Evolutionary conservation across 495 filamentous ascomycete genomes (phyloP), one percentile per base, ranked within the genome.

Genomic region (Oleoguttula mirabilis): DNA sequence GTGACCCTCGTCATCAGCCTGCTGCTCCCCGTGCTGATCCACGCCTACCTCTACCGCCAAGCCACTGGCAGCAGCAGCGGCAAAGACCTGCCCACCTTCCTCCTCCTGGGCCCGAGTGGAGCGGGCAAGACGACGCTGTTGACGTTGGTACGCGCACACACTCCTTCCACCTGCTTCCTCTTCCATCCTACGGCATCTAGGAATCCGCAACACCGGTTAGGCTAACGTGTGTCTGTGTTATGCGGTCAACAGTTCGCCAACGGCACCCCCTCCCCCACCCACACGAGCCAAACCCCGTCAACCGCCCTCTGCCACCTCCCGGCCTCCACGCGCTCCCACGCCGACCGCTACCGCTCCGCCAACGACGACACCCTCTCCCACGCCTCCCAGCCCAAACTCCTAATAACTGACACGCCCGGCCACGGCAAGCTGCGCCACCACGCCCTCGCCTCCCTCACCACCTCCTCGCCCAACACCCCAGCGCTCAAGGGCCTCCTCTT

Each of bases 41-140:
- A 96, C 66, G 54, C 73, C 36, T 56, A 82, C 51, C 74, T 94
- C 56, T 83, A 84, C 60, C 67, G 67, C 14, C 65, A 69, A 22
- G 75, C 70, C 31, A 70, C 76, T 1, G 76, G 79, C 39, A 49
- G 40, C 22, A 71, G 68, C 8, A 70, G 75, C 1, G 76, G 79
- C 39, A 49, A 43, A 30, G 71, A 68, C 8, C 73, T 85, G 3
- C 85, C 88, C 21, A 82, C 80, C 4, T 85, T 96, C 60, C 66
- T 96, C 2, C 75, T 98, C 12, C 55, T 88, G 36, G 90, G 90
- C 3, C 90, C 88, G 5, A 77, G 77, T 21, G 83, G 80, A 44
- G 71, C 79, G 36, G 90, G 90, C 50, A 98, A 98, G 61, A 96
- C 90, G 4, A 71, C 83, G 34, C 72, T 98, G 22, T 64, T 88